Percentiles rank a stretch among this genome's conserved stretches.
Conservation (phyloP, 2,329 filamentous ascomycete genomes). For the Niveomyces coronatus region DNA sequence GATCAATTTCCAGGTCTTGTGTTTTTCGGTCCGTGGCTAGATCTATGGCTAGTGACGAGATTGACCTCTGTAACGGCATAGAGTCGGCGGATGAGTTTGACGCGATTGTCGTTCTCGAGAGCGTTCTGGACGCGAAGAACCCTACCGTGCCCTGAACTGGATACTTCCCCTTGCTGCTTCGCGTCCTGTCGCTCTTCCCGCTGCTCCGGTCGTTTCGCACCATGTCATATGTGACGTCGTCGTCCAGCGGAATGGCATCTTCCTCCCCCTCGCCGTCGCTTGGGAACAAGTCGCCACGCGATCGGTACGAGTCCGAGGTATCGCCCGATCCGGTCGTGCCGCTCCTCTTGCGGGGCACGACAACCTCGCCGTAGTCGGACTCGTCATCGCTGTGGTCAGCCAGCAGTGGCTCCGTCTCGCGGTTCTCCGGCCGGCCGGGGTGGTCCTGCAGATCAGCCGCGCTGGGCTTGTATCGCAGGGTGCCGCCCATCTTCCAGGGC, state of each 20-base stretch:
- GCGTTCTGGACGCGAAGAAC: slow-evolving; percentile 36
- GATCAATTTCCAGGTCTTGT: slow-evolving; percentile 43
- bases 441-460: slow-evolving; percentile 86
- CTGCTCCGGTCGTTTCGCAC: slow-evolving; percentile 66
- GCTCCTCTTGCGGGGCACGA: slow-evolving; percentile 49
- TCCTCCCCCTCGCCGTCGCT: slow-evolving; percentile 80
- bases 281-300: slow-evolving; percentile 80
- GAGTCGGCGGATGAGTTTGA: slow-evolving; percentile 30
- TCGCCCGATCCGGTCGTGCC: slow-evolving; percentile 69
- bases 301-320: slow-evolving; percentile 78
- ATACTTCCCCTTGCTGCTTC: slow-evolving; percentile 50
- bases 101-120: slow-evolving; percentile 48
- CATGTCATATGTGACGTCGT: slow-evolving; percentile 80
- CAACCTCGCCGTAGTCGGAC: slow-evolving; percentile 19
- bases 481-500: slow-evolving; percentile 76
- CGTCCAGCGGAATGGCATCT: slow-evolving; percentile 84
- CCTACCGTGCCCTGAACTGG: slow-evolving; percentile 20
- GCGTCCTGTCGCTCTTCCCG: slow-evolving; percentile 41
- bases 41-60: slow-evolving; percentile 21
- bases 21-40: slow-evolving; percentile 29
- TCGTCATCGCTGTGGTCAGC: slow-evolving; percentile 22
- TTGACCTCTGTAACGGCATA: slow-evolving; percentile 15
- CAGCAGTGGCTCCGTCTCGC: slow-evolving; percentile 63
- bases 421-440: slow-evolving; percentile 44
- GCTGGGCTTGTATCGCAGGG: slow-evolving; percentile 78